Evolutionary conservation across 352 stramenopile species (phyloP).

Genomic region (Proteromonas lacertae): DNA sequence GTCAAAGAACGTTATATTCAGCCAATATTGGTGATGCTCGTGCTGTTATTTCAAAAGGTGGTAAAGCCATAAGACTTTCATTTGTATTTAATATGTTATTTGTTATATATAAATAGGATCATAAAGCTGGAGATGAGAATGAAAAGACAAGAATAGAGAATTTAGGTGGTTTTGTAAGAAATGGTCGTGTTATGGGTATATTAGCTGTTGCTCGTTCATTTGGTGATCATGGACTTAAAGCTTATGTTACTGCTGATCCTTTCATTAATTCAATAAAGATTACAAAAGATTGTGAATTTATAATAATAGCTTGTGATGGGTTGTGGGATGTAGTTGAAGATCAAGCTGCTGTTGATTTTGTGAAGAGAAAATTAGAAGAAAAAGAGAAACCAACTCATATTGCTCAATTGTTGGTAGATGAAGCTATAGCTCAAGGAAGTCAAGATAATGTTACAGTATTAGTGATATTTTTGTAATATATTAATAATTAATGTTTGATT

Average conservation of each 20-base stretch:
- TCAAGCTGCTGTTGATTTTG: too few relatives aligned
- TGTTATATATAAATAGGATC: too few relatives aligned
- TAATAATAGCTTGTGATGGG: constrained; percentile 47
- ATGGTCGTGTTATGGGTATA: neutral
- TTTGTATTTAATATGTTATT: too few relatives aligned
- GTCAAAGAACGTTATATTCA: constrained; percentile 47
- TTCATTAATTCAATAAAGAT: neutral
- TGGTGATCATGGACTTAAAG: constrained; percentile 1
- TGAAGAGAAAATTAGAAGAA: too few relatives aligned
- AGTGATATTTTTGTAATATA: too few relatives aligned
- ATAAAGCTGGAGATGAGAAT: constrained; percentile 60
- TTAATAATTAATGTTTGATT: too few relatives aligned
- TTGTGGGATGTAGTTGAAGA: constrained; percentile 60
- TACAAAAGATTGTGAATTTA: constrained; percentile 21
- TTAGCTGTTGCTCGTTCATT: neutral
- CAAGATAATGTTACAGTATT: too few relatives aligned
- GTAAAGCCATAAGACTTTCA: too few relatives aligned
- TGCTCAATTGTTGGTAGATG: too few relatives aligned
- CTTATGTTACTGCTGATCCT: neutral
- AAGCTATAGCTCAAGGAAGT: too few relatives aligned
- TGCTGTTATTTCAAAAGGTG: constrained; percentile 64
- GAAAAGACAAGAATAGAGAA: constrained; percentile 36
- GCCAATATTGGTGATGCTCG: constrained; percentile 79
- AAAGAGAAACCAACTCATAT: too few relatives aligned
- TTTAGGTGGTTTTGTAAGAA: neutral